Conservation (phyloP, 2,329 filamentous ascomycete species). For the Capronia coronata region DNA sequence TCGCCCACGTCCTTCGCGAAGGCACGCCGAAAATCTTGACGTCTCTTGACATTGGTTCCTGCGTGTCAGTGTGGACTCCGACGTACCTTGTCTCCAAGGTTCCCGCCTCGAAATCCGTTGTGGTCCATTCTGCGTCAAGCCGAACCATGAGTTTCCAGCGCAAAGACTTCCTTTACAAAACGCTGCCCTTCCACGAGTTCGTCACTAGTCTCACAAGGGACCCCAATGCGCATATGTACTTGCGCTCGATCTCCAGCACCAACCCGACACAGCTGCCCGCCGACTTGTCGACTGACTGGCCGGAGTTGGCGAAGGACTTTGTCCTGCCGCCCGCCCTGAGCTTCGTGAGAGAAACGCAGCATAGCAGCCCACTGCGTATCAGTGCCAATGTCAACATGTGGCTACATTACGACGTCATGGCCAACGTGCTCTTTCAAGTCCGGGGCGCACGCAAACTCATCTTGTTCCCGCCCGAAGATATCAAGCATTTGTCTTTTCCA, state of each 20-base stretch:
- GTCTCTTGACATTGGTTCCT: conserved; percentile 60
- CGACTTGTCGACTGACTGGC: conserved; percentile 65
- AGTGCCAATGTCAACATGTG: conserved; percentile 79
- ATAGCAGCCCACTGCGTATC: conserved; percentile 73
- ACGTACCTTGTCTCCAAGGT: conserved; percentile 60
- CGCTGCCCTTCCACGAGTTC: conserved; percentile 61
- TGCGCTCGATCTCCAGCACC: conserved; percentile 67
- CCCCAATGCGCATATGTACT: conserved; percentile 59
- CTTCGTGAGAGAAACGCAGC: conserved; percentile 55
- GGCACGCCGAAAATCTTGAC: conserved; percentile 61
- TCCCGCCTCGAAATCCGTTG: conserved; percentile 56
- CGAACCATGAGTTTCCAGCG: conserved; percentile 70
- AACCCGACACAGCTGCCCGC: conserved; percentile 64
- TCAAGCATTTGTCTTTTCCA: conserved; percentile 61
- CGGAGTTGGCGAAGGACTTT: conserved; percentile 63
- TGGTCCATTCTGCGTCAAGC: conserved; percentile 63
- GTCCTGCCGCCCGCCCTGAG: conserved; percentile 56
- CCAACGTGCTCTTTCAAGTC: conserved; percentile 78
- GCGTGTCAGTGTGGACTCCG: conserved; percentile 60
- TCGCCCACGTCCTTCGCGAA: conserved; percentile 52
- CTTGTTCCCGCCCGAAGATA: conserved; percentile 72
- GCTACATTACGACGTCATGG: conserved; percentile 85
- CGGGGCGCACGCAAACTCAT: conserved; percentile 65
- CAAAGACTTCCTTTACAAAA: conserved; percentile 76
- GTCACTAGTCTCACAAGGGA: conserved; percentile 47